Percentiles rank a stretch among this genome's conserved stretches.
Conservation (phyloP, 2,329 filamentous ascomycete genomes). For the Aspergillus texensis region DNA sequence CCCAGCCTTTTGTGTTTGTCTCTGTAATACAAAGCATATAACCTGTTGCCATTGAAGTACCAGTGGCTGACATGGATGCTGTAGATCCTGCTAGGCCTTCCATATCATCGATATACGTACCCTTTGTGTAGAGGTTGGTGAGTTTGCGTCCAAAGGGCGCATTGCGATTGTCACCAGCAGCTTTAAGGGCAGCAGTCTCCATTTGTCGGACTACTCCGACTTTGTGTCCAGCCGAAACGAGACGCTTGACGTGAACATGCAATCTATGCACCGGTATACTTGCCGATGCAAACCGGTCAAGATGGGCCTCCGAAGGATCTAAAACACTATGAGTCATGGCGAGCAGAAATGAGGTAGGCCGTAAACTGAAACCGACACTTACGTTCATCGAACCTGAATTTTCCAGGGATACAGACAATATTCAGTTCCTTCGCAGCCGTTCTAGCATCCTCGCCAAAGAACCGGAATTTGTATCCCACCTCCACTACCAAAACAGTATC, state of each 20-base stretch:
- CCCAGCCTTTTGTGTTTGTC: conserved; percentile 73
- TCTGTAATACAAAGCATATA: conserved; percentile 94
- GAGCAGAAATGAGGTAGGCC: not conserved
- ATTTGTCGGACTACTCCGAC: conserved; percentile 93
- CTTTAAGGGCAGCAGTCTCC: conserved; percentile 94
- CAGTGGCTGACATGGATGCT: conserved; percentile 58
- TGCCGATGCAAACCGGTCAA: conserved; percentile 89
- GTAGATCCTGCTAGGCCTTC: conserved; percentile 69
- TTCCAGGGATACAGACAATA: conserved; percentile 96
- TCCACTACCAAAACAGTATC: conserved; percentile 91
- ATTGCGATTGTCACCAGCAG: conserved; percentile 91
- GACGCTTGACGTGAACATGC: conserved; percentile 88
- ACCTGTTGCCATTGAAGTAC: conserved; percentile 65
- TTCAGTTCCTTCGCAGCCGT: conserved; percentile 86
- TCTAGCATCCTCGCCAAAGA: conserved; percentile 94
- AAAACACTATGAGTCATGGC: not conserved
- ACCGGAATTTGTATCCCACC: conserved; percentile 96
- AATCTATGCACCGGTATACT: conserved; percentile 92
- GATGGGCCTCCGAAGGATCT: conserved; percentile 87
- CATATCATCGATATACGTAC: conserved; percentile 92
- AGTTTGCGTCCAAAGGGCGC: conserved; percentile 89
- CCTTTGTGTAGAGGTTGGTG: conserved; percentile 96
- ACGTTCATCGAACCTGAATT: conserved; percentile 90
- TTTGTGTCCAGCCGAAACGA: conserved; percentile 91
- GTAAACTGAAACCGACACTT: conserved; percentile 33